Evolutionary conservation across 2,329 filamentous ascomycete species (phyloP).

Genomic region (Aciculosporium take): DNA sequence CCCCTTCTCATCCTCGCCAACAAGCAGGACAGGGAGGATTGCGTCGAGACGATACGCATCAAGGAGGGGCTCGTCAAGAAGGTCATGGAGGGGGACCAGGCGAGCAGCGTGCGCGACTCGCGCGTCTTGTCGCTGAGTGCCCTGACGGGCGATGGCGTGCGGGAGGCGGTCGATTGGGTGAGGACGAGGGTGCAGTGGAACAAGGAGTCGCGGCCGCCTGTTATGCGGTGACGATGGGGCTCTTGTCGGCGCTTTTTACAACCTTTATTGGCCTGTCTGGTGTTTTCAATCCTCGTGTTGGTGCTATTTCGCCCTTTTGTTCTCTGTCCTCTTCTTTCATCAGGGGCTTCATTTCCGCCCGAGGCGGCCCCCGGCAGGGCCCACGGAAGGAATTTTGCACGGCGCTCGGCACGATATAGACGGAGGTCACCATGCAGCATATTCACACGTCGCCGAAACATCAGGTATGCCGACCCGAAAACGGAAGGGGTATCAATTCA

Average conservation of each 20-base stretch:
- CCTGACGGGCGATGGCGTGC: slow-evolving; percentile 74
- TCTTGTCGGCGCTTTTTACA: too few relatives aligned
- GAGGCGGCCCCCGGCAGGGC: too few relatives aligned
- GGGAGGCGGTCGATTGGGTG: slow-evolving; percentile 95
- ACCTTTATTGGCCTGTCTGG: not conserved
- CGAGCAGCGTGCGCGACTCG: slow-evolving; percentile 72
- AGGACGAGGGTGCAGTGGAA: slow-evolving; percentile 90
- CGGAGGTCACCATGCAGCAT: too few relatives aligned
- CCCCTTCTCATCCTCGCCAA: slow-evolving; percentile 88
- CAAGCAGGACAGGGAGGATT: slow-evolving; percentile 95
- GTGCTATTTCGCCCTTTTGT: too few relatives aligned
- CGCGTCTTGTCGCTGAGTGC: slow-evolving; percentile 84
- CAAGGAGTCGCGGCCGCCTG: slow-evolving; percentile 78
- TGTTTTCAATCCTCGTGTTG: not conserved
- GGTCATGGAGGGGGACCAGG: slow-evolving; percentile 90
- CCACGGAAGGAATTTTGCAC: too few relatives aligned
- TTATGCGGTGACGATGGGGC: slow-evolving; percentile 55
- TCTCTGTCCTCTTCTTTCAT: too few relatives aligned
- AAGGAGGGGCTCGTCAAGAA: slow-evolving; percentile 93
- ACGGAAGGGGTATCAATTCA: slow-evolving; percentile 5
- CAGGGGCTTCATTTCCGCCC: too few relatives aligned
- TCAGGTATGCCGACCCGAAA: not conserved
- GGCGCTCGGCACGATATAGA: too few relatives aligned
- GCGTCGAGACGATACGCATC: slow-evolving; percentile 90
- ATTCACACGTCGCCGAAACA: too few relatives aligned